Conservation (phyloP, 176 grass and related monocot genomes). For the Saccharum officinarum region DNA sequence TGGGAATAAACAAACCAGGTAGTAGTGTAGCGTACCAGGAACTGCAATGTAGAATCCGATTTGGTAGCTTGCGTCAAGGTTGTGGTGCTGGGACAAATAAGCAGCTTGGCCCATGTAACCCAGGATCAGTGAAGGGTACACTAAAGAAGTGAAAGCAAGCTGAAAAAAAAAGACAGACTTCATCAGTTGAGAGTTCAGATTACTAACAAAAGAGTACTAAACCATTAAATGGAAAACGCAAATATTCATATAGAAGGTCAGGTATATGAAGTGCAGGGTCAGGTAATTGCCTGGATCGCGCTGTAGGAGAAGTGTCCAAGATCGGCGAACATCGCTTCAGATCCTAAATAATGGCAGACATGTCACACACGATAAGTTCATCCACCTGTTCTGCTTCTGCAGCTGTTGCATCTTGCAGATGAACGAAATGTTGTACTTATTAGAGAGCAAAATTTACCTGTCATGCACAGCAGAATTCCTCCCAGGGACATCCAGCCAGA, state of each 20-base stretch:
- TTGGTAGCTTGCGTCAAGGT: constrained; percentile 64
- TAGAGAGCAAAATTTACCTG: constrained; percentile 45
- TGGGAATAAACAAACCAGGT: background rate
- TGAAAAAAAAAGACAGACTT: constrained; percentile 27
- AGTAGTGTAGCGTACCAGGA: constrained; percentile 51
- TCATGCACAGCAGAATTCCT: constrained; percentile 93
- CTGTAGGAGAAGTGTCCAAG: constrained; percentile 96
- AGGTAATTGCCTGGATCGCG: constrained; percentile 75
- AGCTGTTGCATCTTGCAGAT: background rate
- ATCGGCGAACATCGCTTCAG: constrained; percentile 99
- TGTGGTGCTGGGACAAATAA: constrained; percentile 78
- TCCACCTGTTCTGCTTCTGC: background rate
- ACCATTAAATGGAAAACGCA: background rate
- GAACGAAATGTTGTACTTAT: background rate
- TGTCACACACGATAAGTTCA: background rate
- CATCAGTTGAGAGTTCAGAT: constrained; percentile 9
- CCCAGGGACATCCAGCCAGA: constrained; percentile 96
- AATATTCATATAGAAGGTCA: background rate
- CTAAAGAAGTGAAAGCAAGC: constrained; percentile 88
- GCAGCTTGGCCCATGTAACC: constrained; percentile 99
- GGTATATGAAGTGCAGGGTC: background rate
- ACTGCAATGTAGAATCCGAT: constrained; percentile 96
- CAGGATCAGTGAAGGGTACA: constrained; percentile 88
- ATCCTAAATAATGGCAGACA: constrained; percentile 56
- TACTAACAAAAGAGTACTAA: background rate